These are phyloP conservation scores for Camellia granthamiana DNA, from an alignment of 148 eudicot species.

Conservation along the genomic window DNA sequence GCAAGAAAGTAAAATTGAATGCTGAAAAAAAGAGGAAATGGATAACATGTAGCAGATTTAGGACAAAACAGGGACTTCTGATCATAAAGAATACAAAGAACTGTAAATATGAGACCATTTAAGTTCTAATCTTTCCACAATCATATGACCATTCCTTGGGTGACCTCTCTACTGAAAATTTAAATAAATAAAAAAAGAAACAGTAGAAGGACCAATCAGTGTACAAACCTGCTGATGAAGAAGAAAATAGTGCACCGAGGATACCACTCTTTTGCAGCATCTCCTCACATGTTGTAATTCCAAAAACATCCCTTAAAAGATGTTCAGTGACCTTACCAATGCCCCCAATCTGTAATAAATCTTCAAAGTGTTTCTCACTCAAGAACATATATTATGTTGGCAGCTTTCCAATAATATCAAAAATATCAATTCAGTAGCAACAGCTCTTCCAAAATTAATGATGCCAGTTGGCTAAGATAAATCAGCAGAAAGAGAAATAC, in stretches of 20 bases:
- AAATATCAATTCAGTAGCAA: neutral
- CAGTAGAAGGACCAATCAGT: neutral
- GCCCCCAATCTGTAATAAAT: conserved; percentile 77
- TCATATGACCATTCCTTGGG: neutral
- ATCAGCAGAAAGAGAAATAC: conserved; percentile 34
- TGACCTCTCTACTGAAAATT: neutral
- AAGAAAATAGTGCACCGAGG: conserved; percentile 87
- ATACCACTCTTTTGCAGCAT: conserved; percentile 74
- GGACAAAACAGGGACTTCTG: neutral
- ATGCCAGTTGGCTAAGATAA: neutral
- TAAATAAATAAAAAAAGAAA: neutral
- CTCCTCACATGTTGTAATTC: conserved; percentile 79
- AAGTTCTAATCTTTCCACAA: neutral
- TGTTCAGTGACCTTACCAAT: conserved; percentile 96
- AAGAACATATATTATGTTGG: neutral
- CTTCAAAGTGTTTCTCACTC: conserved; percentile 10
- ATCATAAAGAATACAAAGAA: neutral
- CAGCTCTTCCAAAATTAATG: neutral
- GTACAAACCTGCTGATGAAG: conserved; percentile 72
- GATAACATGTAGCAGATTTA: neutral
- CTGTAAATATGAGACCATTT: neutral
- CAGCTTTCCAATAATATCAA: neutral
- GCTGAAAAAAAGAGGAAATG: neutral
- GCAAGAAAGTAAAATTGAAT: neutral
- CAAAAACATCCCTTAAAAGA: conserved; percentile 70